Conservation (phyloP, 345 rosid species). For the Sonneratia caseolaris region DNA sequence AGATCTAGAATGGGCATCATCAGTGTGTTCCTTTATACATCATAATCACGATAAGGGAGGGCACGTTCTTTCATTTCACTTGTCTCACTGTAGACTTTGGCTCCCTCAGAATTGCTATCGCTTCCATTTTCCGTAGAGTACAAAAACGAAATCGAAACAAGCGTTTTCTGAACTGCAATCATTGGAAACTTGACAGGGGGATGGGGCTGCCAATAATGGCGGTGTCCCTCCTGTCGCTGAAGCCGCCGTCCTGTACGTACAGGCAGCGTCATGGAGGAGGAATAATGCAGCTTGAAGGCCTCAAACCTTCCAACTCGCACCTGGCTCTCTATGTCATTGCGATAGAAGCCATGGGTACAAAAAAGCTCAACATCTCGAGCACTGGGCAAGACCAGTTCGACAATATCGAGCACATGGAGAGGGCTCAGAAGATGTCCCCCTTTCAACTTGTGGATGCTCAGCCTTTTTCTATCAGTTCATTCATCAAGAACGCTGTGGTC, state of each 20-base stretch:
- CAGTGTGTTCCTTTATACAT: too few species aligned
- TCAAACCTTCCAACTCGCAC: constrained; percentile 23
- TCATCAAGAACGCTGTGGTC: constrained; percentile 43
- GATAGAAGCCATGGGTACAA: constrained; percentile 39
- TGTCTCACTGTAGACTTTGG: too few species aligned
- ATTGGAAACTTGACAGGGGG: constrained; percentile 23
- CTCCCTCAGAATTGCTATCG: too few species aligned
- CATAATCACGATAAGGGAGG: too few species aligned
- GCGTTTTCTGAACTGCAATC: neutral
- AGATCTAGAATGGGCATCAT: too few species aligned
- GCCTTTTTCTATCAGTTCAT: constrained; percentile 42
- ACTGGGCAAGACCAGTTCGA: constrained; percentile 67
- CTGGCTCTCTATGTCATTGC: constrained; percentile 37
- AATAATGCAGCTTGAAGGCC: constrained; percentile 15
- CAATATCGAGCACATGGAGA: constrained; percentile 45
- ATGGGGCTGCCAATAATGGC: constrained; percentile 40
- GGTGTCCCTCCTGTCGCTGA: constrained; percentile 33
- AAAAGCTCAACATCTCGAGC: constrained; percentile 53
- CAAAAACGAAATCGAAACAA: neutral
- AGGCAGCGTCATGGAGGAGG: constrained; percentile 15
- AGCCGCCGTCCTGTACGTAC: constrained; percentile 35
- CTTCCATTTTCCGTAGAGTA: too few species aligned
- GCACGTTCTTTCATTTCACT: too few species aligned
- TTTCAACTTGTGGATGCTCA: constrained; percentile 64
- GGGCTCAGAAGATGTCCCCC: constrained; percentile 46